Evolutionary conservation across 495 filamentous ascomycete species (phyloP).

Genomic region (Entonaema liquescens): DNA sequence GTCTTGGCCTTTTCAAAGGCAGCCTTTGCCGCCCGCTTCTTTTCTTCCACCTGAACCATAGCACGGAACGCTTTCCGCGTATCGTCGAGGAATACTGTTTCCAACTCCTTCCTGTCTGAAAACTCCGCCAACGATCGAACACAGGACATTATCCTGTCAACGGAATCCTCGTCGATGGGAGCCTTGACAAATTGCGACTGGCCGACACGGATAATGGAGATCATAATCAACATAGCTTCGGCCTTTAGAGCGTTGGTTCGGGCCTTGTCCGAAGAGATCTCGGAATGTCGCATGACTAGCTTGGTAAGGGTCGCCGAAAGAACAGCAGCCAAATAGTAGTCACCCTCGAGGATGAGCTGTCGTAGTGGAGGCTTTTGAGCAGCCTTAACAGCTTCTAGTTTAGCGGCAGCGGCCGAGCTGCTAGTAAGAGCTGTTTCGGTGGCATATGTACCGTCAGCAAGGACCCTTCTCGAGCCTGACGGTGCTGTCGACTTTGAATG

Average conservation of each 20-base stretch:
- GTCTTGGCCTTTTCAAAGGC: slow-evolving; percentile 91
- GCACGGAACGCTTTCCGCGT: slow-evolving; percentile 94
- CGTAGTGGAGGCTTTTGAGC: slow-evolving; percentile 96
- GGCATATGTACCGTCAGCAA: slow-evolving; percentile 97
- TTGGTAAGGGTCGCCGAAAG: slow-evolving; percentile 96
- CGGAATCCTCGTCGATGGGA: slow-evolving; percentile 96
- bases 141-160: slow-evolving; percentile 97
- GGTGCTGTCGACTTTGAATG: slow-evolving; percentile 78
- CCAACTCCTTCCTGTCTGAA: slow-evolving; percentile 84
- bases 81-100: slow-evolving; percentile 93
- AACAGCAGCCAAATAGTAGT: slow-evolving; percentile 96
- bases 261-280: slow-evolving; percentile 85
- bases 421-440: slow-evolving; percentile 96
- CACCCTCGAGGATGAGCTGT: slow-evolving; percentile 94
- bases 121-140: slow-evolving; percentile 94
- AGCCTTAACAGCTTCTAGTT: slow-evolving; percentile 94
- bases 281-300: slow-evolving; percentile 96
- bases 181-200: slow-evolving; percentile 98
- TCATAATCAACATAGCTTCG: slow-evolving; percentile 99
- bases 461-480: slow-evolving; percentile 85
- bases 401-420: slow-evolving; percentile 86
- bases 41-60: slow-evolving; percentile 98
- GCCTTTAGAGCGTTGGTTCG: slow-evolving; percentile 94
- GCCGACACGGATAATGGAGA: slow-evolving; percentile 95
- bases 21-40: slow-evolving; percentile 92